phyloP scores from a whole-genome alignment of 768 basidiomycete genomes.

The Crucibulum laeve region DNA sequence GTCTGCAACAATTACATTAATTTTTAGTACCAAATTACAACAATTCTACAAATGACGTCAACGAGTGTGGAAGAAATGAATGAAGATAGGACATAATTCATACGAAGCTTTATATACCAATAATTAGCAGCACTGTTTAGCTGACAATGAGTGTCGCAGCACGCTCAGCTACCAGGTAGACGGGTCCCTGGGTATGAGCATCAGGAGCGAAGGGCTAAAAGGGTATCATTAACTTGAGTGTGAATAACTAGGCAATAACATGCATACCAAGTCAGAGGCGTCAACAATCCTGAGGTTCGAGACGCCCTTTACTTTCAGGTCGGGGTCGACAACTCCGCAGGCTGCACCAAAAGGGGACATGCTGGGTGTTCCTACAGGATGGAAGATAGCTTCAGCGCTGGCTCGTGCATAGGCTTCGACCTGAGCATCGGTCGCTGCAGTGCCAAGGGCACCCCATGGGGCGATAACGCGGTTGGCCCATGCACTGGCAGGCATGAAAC shows the following conservation, averaged over 20 bases:
- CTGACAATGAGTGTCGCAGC: not conserved
- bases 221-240: not conserved
- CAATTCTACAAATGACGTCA: too few relatives aligned
- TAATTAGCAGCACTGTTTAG: not conserved
- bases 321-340: constrained; percentile 22
- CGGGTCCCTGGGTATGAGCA: constrained; percentile 2
- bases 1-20: too few relatives aligned
- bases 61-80: too few relatives aligned
- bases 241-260: not conserved
- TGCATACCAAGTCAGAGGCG: constrained; percentile 21
- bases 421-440: constrained; percentile 13
- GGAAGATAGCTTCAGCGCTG: constrained; percentile 15
- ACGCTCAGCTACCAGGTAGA: constrained; percentile 2
- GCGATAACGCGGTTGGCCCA: constrained; percentile 21
- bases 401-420: constrained; percentile 15
- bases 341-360: constrained; percentile 15
- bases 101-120: too few relatives aligned
- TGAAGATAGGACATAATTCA: too few relatives aligned
- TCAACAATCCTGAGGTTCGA: constrained; percentile 23
- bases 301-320: constrained; percentile 23
- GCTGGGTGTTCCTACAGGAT: constrained; percentile 18
- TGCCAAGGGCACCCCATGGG: constrained; percentile 11
- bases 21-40: too few relatives aligned
- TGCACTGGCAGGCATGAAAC: constrained; percentile 15
- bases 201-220: constrained; percentile 1